These are phyloP conservation scores for Apiospora malaysiana DNA, from an alignment of 2,329 filamentous ascomycete genomes.

Conservation along the genomic window DNA sequence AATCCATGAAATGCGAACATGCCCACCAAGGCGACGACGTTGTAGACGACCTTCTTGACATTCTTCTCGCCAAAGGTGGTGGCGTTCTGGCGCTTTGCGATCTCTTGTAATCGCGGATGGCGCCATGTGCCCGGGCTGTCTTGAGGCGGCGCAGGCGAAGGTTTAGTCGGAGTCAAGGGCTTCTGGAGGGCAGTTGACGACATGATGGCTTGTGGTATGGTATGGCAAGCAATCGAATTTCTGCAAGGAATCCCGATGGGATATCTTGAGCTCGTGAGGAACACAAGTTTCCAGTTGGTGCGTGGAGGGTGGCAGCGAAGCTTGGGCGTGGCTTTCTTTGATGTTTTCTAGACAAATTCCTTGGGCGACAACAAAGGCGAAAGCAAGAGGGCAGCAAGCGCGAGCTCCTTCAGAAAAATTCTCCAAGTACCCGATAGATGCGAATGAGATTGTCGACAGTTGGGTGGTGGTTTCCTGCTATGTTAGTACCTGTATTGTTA, in stretches of 20 bases:
- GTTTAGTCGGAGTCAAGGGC: conserved; percentile 47
- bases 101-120: conserved; percentile 88
- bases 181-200: conserved; percentile 39
- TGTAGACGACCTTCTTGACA: conserved; percentile 72
- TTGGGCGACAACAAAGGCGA: conserved; percentile 4
- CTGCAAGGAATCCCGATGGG: not conserved
- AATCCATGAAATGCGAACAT: conserved; percentile 39
- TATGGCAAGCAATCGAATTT: not conserved
- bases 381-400: conserved; percentile 18
- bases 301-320: not conserved
- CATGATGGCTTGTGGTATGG: conserved; percentile 34
- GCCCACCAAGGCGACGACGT: conserved; percentile 56
- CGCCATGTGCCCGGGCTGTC: conserved; percentile 83
- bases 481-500: conserved; percentile 29
- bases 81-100: conserved; percentile 79
- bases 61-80: conserved; percentile 82
- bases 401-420: conserved; percentile 7
- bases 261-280: not conserved
- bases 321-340: not conserved
- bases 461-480: conserved; percentile 21
- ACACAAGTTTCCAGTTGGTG: not conserved
- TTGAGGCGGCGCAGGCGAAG: conserved; percentile 38
- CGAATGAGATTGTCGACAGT: not conserved
- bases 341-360: not conserved
- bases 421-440: not conserved